Conservation (phyloP, 345 rosid species). For the Camelina sativa region DNA sequence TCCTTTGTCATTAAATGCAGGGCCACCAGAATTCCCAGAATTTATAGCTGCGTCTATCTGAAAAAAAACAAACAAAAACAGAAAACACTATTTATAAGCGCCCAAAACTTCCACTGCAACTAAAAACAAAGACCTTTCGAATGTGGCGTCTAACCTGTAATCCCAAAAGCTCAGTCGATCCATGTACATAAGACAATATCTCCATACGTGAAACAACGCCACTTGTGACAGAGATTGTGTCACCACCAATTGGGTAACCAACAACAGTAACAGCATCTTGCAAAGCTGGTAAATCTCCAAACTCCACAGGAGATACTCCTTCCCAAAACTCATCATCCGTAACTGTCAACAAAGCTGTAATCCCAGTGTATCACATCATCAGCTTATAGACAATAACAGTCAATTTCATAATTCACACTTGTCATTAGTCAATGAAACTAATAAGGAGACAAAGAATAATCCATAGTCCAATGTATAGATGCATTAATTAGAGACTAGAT, state of each 20-base stretch:
- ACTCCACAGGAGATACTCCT: constrained; percentile 83
- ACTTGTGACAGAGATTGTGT: constrained; percentile 94
- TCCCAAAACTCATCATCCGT: constrained; percentile 91
- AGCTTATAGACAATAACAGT: neutral
- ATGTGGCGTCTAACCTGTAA: constrained; percentile 58
- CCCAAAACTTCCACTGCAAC: neutral
- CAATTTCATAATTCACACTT: neutral
- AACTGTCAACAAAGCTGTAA: constrained; percentile 74
- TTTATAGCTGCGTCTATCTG: constrained; percentile 98
- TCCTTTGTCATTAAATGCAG: constrained; percentile 92
- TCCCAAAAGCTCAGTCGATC: constrained; percentile 92
- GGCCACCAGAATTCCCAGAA: constrained; percentile 98
- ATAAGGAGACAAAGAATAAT: neutral
- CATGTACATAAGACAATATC: constrained; percentile 88
- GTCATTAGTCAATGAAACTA: no score
- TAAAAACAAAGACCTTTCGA: neutral
- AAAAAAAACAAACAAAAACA: constrained; percentile 1
- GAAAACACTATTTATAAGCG: neutral
- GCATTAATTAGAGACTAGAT: no score
- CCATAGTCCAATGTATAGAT: no score
- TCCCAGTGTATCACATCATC: neutral
- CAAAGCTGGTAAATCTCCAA: constrained; percentile 90
- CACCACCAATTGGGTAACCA: constrained; percentile 96
- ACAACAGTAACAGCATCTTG: constrained; percentile 98
- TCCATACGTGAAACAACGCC: constrained; percentile 96